A percentile compares a stretch with the other conserved stretches of the same genome.
Evolutionary conservation across 108 stramenopile species (phyloP).

Genomic region (Nitzschia inconspicua): DNA sequence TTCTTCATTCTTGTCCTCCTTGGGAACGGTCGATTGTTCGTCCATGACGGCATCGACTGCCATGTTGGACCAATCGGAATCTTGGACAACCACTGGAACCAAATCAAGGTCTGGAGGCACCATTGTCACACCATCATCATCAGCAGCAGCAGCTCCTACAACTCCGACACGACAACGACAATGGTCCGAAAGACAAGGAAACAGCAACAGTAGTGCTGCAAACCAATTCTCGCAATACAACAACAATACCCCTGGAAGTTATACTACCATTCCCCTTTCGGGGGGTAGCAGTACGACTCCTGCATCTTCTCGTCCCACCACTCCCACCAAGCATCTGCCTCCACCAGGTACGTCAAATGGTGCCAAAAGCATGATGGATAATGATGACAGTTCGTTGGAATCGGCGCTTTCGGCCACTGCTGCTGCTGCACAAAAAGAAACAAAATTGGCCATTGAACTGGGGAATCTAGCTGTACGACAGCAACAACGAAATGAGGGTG

Average conservation of each 20-base stretch:
- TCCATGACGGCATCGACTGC: slow-evolving; percentile 12
- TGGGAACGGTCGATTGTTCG: no score
- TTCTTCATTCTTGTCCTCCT: slow-evolving; percentile 4
- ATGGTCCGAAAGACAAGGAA: neutral
- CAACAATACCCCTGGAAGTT: no score
- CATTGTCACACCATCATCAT: no score
- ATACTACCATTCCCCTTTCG: slow-evolving; percentile 1
- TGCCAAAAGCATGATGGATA: slow-evolving; percentile 6
- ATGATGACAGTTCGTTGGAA: slow-evolving; percentile 17
- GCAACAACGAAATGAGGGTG: no score
- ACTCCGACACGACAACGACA: neutral
- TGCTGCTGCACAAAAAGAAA: no score
- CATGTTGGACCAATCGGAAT: slow-evolving; percentile 1
- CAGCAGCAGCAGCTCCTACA: neutral
- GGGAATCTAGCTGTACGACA: no score
- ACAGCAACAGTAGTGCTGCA: neutral
- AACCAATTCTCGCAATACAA: neutral
- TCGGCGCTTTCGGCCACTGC: slow-evolving; percentile 12
- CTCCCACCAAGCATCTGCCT: neutral
- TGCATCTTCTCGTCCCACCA: neutral
- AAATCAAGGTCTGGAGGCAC: no score
- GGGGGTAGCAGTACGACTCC: neutral
- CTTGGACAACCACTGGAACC: slow-evolving; percentile 21
- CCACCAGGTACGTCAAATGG: neutral
- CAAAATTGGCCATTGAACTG: no score